A percentile compares a stretch with the other conserved stretches of the same genome.
Evolutionary conservation across 352 stramenopile species (phyloP).

Genomic region (Phytopythium sindhum): DNA sequence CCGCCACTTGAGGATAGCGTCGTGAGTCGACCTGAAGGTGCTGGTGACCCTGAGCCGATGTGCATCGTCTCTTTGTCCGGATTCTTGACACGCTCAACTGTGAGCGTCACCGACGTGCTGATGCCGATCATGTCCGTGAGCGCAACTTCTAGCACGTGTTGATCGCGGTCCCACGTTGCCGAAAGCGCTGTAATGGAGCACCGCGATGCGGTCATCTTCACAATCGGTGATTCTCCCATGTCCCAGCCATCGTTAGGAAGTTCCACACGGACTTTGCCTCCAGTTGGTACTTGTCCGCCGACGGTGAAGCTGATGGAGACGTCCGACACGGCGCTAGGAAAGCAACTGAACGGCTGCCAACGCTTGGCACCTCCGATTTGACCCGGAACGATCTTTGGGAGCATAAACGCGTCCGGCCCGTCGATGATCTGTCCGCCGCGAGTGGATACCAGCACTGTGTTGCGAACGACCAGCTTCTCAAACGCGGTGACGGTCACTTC

Average conservation of each 20-base stretch:
- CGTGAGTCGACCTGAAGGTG: conserved; percentile 32
- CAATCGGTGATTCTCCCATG: conserved; percentile 43
- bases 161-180: conserved; percentile 38
- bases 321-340: conserved; percentile 39
- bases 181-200: conserved; percentile 26
- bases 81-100: conserved; percentile 45
- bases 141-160: conserved; percentile 55
- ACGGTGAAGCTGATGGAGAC: conserved; percentile 51
- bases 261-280: conserved; percentile 49
- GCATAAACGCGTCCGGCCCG: conserved; percentile 37
- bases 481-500: conserved; percentile 56
- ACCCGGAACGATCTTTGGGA: conserved; percentile 52
- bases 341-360: conserved; percentile 65
- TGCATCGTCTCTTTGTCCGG: conserved; percentile 40
- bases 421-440: conserved; percentile 67
- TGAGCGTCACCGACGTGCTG: conserved; percentile 37
- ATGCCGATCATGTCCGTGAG: conserved; percentile 27
- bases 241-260: conserved; percentile 51
- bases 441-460: conserved; percentile 46
- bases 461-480: conserved; percentile 54
- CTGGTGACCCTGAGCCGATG: conserved; percentile 1
- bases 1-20: conserved; percentile 42
- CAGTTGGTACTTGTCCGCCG: conserved; percentile 30
- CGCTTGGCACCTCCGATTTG: conserved; percentile 30
- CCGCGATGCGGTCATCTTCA: conserved; percentile 32